phyloP scores from a whole-genome alignment of 129 eudicot genomes.

The Flaveria bidentis region DNA sequence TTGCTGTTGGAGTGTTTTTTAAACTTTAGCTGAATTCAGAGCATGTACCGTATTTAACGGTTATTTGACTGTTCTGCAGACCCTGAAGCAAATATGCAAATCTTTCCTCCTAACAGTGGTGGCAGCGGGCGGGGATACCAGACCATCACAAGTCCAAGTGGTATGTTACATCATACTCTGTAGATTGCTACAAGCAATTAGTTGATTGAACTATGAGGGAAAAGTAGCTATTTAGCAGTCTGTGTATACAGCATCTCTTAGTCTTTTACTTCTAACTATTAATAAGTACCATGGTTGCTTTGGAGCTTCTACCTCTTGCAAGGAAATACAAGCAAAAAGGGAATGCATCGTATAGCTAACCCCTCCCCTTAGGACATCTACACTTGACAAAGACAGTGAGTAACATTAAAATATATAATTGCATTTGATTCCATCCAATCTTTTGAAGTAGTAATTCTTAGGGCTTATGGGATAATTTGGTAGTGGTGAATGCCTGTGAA shows the following conservation, averaged over 20 bases:
- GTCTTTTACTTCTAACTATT: not conserved
- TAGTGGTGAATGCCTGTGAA: not conserved
- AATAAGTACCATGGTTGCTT: slow-evolving; percentile 13
- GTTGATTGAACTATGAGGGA: not conserved
- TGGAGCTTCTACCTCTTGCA: not conserved
- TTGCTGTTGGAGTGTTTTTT: not conserved
- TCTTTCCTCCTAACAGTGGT: slow-evolving; percentile 73
- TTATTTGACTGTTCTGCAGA: slow-evolving; percentile 47
- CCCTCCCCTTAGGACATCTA: slow-evolving; percentile 5
- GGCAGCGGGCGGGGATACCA: slow-evolving; percentile 69
- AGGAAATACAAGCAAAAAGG: slow-evolving; percentile 22
- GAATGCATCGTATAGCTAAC: not conserved
- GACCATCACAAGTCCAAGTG: slow-evolving; percentile 58
- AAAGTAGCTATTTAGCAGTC: not conserved
- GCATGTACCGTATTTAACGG: slow-evolving; percentile 14
- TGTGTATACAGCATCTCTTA: slow-evolving; percentile 3
- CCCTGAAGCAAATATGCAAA: slow-evolving; percentile 80
- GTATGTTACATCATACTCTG: slow-evolving; percentile 37
- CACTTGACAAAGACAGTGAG: not conserved
- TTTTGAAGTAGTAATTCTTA: slow-evolving; percentile 7
- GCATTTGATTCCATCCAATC: not conserved
- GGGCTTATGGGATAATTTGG: not conserved
- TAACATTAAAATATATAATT: slow-evolving; percentile 2
- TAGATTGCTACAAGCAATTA: slow-evolving; percentile 11
- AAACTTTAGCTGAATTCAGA: not conserved